Evolutionary conservation across 2,329 filamentous ascomycete species (phyloP).

Genomic region (Apiospora hydei): DNA sequence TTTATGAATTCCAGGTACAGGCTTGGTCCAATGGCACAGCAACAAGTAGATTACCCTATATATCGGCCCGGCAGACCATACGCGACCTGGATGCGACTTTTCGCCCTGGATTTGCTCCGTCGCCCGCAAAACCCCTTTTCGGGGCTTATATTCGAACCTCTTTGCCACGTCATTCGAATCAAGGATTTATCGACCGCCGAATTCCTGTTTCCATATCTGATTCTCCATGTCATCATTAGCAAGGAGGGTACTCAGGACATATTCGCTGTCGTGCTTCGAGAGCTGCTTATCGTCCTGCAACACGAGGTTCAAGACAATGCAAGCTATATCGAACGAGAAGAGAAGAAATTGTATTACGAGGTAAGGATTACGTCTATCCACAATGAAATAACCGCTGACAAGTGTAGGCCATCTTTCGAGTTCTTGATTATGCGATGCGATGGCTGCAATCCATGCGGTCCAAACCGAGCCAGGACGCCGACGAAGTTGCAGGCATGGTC

Average conservation of each 20-base stretch:
- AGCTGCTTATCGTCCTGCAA: constrained; percentile 78
- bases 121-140: constrained; percentile 79
- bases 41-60: constrained; percentile 75
- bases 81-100: constrained; percentile 79
- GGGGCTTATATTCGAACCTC: constrained; percentile 78
- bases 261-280: constrained; percentile 70
- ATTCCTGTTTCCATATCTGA: constrained; percentile 88
- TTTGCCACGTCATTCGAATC: constrained; percentile 82
- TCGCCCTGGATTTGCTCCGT: constrained; percentile 83
- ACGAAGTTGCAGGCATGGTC: constrained; percentile 57
- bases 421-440: constrained; percentile 88
- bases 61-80: constrained; percentile 75
- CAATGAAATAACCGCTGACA: constrained; percentile 33
- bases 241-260: constrained; percentile 67
- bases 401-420: constrained; percentile 79
- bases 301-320: constrained; percentile 60
- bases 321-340: constrained; percentile 71
- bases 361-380: constrained; percentile 51
- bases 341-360: constrained; percentile 86
- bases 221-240: constrained; percentile 82
- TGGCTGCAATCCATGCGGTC: constrained; percentile 83
- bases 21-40: constrained; percentile 67
- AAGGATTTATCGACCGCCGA: constrained; percentile 87
- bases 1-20: constrained; percentile 87
- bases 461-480: constrained; percentile 38